Base-by-base conservation (phyloP, 495 filamentous ascomycete species). In the Annulohypoxylon bovei region DNA sequence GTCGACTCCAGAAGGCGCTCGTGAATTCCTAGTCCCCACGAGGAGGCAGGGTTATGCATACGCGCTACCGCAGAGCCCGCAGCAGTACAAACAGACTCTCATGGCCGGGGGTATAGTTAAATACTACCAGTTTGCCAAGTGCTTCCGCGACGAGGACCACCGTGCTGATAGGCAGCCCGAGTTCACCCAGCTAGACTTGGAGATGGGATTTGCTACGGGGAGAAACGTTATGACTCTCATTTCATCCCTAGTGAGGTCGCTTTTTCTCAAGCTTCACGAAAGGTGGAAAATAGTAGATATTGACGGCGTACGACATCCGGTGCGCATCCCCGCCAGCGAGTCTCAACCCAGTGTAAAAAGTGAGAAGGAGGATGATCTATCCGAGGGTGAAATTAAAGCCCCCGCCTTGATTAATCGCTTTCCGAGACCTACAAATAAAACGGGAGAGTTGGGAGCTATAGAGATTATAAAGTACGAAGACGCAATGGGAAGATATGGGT, bases 51-150 rank as follows among this genome's bases (percentile, higher is more conserved):
- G 93, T 0, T 76, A 90, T 25, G 92, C 91, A 20, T 99, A 98
- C 80, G 95, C 96, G 9, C 79, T 99, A 23, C 94, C 95, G 0
- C 95, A 99, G 74, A 98, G 94, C 64, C 95, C 95, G 6, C 95
- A 99, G 80, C 95, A 99, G 77, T 98, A 97, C 78, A 99, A 99
- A 79, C 95, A 99, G 80, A 95, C 98, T 42, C 85, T 99, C 18
- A 98, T 99, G 94, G 91, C 94, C 7, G 91, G 90, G 73, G 94
- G 95, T 0, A 85, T 98, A 16, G 77, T 82, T 4, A 85, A 84
- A 6, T 99, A 99, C 77, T 97, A 88, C 75, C 95, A 99, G 78
- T 92, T 98, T 78, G 95, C 96, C 1, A 89, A 88, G 65, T 99
- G 95, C 73, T 99, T 98, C 80, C 91, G 95, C 6, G 95, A 99